Conservation (phyloP, 495 filamentous ascomycete genomes). For the Friedmanniomyces simplex region DNA sequence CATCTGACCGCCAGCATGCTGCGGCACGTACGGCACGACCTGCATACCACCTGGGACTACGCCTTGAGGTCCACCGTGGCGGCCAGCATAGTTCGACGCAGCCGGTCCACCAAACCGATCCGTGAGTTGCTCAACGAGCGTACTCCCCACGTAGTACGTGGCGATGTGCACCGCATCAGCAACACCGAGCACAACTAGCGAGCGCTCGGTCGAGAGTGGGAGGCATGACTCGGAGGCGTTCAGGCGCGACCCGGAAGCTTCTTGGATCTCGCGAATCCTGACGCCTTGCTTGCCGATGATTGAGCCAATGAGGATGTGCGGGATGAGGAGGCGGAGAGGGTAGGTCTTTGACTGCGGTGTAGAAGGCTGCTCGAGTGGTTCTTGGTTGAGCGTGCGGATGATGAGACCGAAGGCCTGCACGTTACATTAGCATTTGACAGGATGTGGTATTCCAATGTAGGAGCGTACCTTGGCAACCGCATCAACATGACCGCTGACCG, state of each 20-base stretch:
- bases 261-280: slow-evolving; percentile 96
- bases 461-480: slow-evolving; percentile 83
- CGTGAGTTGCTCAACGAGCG: slow-evolving; percentile 88
- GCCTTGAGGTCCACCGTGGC: slow-evolving; percentile 84
- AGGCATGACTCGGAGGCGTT: slow-evolving; percentile 94
- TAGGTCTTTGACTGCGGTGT: slow-evolving; percentile 93
- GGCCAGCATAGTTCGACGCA: slow-evolving; percentile 91
- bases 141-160: slow-evolving; percentile 95
- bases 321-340: slow-evolving; percentile 86
- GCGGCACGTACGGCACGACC: slow-evolving; percentile 89
- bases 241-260: slow-evolving; percentile 88
- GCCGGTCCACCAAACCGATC: slow-evolving; percentile 93
- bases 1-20: slow-evolving; percentile 82
- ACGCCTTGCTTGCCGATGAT: slow-evolving; percentile 96
- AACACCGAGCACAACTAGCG: slow-evolving; percentile 58
- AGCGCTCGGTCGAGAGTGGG: slow-evolving; percentile 87
- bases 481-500: slow-evolving; percentile 90
- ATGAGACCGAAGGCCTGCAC: slow-evolving; percentile 89
- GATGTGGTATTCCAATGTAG: background rate
- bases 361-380: slow-evolving; percentile 74
- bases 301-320: slow-evolving; percentile 93
- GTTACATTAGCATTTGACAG: background rate
- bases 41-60: slow-evolving; percentile 95
- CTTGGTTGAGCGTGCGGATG: slow-evolving; percentile 95
- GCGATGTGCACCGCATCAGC: slow-evolving; percentile 85